Conservation (phyloP, 2,329 filamentous ascomycete species). For the Pseudocercospora crystallina region DNA sequence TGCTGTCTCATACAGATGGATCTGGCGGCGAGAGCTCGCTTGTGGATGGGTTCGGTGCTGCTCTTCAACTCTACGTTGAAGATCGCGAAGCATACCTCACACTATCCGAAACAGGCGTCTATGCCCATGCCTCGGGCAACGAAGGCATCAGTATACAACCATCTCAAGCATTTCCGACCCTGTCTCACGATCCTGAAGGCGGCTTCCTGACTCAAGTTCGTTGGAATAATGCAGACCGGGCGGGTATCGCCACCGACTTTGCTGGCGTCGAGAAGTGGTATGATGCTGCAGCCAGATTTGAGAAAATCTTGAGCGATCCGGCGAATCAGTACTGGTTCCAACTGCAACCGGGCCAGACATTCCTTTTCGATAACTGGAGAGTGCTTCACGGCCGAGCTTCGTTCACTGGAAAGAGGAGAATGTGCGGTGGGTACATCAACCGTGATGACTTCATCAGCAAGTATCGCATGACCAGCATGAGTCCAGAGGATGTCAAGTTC, state of each 20-base stretch:
- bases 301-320: slow-evolving; percentile 64
- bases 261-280: slow-evolving; percentile 65
- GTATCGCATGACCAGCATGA: slow-evolving; percentile 69
- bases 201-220: slow-evolving; percentile 63
- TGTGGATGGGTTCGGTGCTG: slow-evolving; percentile 81
- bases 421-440: slow-evolving; percentile 88
- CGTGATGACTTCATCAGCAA: slow-evolving; percentile 78
- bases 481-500: slow-evolving; percentile 30
- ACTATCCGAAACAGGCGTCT: slow-evolving; percentile 60
- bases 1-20: slow-evolving; percentile 73
- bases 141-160: slow-evolving; percentile 78
- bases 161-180: slow-evolving; percentile 66
- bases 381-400: slow-evolving; percentile 81
- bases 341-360: slow-evolving; percentile 71
- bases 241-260: slow-evolving; percentile 60
- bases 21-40: slow-evolving; percentile 76
- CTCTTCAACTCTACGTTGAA: slow-evolving; percentile 57
- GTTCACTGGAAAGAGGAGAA: slow-evolving; percentile 80
- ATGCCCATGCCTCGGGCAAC: slow-evolving; percentile 85
- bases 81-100: slow-evolving; percentile 57
- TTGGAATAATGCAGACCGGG: slow-evolving; percentile 93
- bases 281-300: slow-evolving; percentile 69
- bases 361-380: slow-evolving; percentile 96
- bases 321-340: slow-evolving; percentile 77
- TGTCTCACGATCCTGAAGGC: slow-evolving; percentile 57